Conservation (phyloP, 202 grass and related monocot species). For the Elaeis oleifera region DNA sequence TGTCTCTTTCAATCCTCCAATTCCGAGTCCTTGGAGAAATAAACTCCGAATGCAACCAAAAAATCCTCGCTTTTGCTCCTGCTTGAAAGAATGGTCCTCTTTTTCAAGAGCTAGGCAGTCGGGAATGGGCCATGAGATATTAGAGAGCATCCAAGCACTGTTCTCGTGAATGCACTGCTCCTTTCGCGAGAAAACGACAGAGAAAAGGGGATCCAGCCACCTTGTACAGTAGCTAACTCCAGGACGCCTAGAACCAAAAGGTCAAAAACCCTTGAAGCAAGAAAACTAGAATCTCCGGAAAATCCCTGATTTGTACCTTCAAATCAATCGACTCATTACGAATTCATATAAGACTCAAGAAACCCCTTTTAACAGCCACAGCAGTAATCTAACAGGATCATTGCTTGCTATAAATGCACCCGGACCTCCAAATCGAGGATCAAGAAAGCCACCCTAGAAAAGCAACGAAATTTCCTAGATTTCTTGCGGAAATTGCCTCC, state of each 20-base stretch:
- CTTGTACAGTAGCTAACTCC: constrained; percentile 27
- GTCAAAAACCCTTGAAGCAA: constrained; percentile 1
- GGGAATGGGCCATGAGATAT: constrained; percentile 25
- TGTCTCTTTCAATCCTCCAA: too few relatives aligned
- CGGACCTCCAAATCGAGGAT: too few relatives aligned
- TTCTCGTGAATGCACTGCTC: constrained; percentile 35
- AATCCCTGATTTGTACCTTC: not conserved
- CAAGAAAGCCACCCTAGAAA: too few relatives aligned
- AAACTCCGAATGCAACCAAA: not conserved
- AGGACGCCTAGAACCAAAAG: not conserved
- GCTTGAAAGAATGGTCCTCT: not conserved
- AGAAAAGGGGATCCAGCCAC: constrained; percentile 3
- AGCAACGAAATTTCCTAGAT: too few relatives aligned
- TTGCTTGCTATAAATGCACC: too few relatives aligned
- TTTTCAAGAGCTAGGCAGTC: constrained; percentile 4
- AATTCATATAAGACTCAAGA: too few relatives aligned
- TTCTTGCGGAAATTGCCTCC: too few relatives aligned
- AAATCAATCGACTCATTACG: too few relatives aligned
- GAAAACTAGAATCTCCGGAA: not conserved
- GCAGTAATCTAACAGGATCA: too few relatives aligned
- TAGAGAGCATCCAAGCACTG: constrained; percentile 19
- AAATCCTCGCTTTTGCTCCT: not conserved
- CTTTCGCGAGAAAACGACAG: constrained; percentile 29
- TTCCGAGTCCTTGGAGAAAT: too few relatives aligned
- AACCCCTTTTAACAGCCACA: too few relatives aligned